Evolutionary conservation across 192 early-diverging fungal species (phyloP).

Genomic region (Backusella morwellensis): DNA sequence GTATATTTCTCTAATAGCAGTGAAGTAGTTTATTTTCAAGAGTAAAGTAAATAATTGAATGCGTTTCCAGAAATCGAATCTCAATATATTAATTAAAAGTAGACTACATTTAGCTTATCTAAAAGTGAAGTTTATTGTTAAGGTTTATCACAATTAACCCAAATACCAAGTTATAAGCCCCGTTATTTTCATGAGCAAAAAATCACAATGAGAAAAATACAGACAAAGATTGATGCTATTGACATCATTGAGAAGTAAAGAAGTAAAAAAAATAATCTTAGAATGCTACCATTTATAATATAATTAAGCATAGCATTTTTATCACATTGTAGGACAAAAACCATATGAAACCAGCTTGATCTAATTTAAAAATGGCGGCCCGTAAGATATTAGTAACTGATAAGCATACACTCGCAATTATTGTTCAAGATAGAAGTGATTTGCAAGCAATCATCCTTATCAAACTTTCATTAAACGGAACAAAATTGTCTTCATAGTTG

Average conservation of each 20-base stretch:
- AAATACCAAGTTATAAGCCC: background rate
- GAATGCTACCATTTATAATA: background rate
- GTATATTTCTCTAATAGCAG: background rate
- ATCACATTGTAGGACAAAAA: constrained; percentile 3
- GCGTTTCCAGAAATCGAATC: background rate
- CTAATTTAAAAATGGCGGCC: background rate
- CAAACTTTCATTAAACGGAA: background rate
- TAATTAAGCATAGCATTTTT: background rate
- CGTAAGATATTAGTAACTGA: background rate
- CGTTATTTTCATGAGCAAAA: background rate
- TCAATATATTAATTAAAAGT: no score
- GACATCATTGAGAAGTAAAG: background rate
- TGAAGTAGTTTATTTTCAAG: background rate
- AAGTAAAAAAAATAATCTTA: background rate
- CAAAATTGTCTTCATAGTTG: background rate
- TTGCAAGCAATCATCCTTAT: background rate
- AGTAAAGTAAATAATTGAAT: background rate
- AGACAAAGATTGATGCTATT: background rate
- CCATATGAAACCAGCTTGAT: background rate
- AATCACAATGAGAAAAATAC: background rate
- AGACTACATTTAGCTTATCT: no score
- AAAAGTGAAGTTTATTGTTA: background rate
- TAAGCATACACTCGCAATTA: background rate
- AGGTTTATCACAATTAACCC: background rate
- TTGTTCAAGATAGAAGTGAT: background rate